These are phyloP conservation scores for Phytopythium aichiense DNA, from an alignment of 352 stramenopile species.

Conservation along the genomic window DNA sequence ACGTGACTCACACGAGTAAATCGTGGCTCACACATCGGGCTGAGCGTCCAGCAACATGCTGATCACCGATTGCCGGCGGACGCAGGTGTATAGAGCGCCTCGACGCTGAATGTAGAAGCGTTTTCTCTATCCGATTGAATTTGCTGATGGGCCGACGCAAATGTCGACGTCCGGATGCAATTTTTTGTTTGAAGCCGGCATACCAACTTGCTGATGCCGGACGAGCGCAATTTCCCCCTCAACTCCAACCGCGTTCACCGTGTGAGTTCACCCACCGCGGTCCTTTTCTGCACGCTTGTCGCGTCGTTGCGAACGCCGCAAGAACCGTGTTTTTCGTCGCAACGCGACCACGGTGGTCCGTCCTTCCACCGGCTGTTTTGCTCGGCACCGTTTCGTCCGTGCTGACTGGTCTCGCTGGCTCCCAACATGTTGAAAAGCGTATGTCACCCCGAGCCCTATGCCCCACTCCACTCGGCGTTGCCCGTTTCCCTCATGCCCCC, in stretches of 20 bases:
- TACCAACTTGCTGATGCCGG: background rate
- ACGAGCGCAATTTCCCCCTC: background rate
- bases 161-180: background rate
- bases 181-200: background rate
- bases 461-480: background rate
- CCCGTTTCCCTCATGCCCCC: background rate
- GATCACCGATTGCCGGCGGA: background rate
- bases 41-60: background rate
- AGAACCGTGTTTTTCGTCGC: slow-evolving; percentile 1
- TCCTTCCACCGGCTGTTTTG: slow-evolving; percentile 5
- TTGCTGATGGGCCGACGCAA: background rate
- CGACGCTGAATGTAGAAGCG: background rate
- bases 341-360: background rate
- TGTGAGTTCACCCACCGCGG: background rate
- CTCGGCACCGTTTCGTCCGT: background rate
- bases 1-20: background rate
- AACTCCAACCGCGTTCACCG: background rate
- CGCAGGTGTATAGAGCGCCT: background rate
- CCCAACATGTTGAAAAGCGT: background rate
- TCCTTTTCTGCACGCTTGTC: slow-evolving; percentile 2
- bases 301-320: background rate
- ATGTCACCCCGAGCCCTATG: background rate
- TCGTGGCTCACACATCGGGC: background rate
- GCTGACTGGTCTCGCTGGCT: background rate
- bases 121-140: background rate